Evolutionary conservation across 257 asterid genomes (phyloP).

Genomic region (Solanum raphanifolium): DNA sequence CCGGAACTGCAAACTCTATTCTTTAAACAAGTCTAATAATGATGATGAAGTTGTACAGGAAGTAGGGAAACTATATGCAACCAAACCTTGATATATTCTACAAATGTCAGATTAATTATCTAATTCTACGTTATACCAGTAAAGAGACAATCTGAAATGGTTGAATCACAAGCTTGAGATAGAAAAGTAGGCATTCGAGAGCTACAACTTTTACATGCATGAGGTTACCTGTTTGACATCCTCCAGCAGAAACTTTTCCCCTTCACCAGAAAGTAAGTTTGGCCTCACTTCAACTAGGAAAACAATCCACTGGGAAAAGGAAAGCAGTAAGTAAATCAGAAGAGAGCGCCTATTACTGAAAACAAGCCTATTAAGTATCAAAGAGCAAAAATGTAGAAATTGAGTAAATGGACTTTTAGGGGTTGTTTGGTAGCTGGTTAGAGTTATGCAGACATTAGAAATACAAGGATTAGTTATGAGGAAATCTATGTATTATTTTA

Average conservation of each 20-base stretch:
- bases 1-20: neutral
- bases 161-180: neutral
- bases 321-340: neutral
- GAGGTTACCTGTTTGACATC: constrained; percentile 40
- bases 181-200: neutral
- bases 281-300: constrained; percentile 56
- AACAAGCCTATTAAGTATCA: neutral
- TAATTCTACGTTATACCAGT: neutral
- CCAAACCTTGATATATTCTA: neutral
- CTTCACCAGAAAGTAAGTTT: constrained; percentile 49
- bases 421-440: neutral
- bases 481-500: neutral
- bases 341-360: neutral
- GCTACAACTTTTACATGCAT: neutral
- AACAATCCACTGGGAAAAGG: constrained; percentile 31
- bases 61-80: neutral
- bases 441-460: neutral
- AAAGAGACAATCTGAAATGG: neutral
- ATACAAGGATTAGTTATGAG: neutral
- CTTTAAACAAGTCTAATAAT: neutral
- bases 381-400: neutral
- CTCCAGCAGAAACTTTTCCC: constrained; percentile 43
- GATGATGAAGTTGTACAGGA: neutral
- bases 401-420: neutral
- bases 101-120: neutral